phyloP scores from a whole-genome alignment of 345 rosid genomes.

The Eucalyptus rudis region DNA sequence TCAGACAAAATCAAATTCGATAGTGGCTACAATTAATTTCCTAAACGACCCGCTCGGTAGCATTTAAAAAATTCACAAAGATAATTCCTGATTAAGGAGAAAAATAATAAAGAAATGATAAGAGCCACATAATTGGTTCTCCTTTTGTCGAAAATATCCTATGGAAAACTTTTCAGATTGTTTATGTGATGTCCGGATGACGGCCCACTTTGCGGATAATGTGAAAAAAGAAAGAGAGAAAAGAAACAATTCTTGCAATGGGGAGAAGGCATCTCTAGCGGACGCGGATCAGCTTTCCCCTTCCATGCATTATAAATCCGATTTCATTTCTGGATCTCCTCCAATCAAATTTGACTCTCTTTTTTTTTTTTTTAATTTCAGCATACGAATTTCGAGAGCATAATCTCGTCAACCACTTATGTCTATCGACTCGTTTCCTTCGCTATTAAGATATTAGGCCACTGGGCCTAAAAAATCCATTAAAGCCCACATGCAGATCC shows the following conservation, averaged over 20 bases:
- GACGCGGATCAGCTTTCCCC: not conserved
- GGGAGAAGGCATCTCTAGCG: not conserved
- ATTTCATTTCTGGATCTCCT: not conserved
- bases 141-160: not conserved
- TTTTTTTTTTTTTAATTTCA: not conserved
- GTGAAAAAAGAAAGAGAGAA: not conserved
- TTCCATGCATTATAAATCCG: not conserved
- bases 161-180: not conserved
- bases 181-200: not conserved
- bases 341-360: not conserved
- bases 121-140: not conserved
- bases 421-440: not conserved
- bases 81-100: not conserved
- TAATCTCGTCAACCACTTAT: not conserved
- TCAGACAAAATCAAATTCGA: not conserved
- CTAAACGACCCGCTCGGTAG: not conserved
- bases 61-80: not conserved
- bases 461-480: not conserved
- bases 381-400: not conserved
- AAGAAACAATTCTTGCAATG: not conserved
- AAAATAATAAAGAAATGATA: not conserved
- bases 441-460: not conserved
- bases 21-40: not conserved
- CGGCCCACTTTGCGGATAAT: not conserved
- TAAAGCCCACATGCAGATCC: not conserved